Evolutionary conservation across 2,329 filamentous ascomycete genomes (phyloP).

Genomic region (Aureobasidium subglaciale): DNA sequence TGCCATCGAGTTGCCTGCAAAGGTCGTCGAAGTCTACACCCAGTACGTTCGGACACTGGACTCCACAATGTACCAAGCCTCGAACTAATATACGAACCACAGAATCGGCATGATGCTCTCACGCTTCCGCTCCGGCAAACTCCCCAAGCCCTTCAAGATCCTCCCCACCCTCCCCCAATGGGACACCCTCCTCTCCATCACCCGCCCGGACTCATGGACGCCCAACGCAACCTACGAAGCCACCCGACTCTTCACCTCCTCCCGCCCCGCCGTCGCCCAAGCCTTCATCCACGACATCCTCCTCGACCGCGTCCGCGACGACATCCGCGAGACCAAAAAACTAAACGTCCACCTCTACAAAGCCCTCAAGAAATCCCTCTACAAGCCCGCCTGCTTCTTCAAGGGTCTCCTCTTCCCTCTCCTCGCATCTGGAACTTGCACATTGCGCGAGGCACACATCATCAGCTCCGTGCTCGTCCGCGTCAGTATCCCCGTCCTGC

Average conservation of each 20-base stretch:
- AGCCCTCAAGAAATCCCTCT: constrained; percentile 81
- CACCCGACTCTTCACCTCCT: constrained; percentile 85
- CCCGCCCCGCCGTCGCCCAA: constrained; percentile 71
- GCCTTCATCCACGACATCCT: constrained; percentile 81
- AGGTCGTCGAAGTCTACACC: constrained; percentile 89
- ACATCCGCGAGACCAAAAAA: constrained; percentile 91
- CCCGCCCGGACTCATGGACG: constrained; percentile 71
- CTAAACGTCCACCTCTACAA: constrained; percentile 95
- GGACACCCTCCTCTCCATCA: constrained; percentile 80
- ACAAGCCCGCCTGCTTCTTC: constrained; percentile 94
- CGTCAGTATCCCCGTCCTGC: constrained; percentile 81
- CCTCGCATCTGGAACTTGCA: constrained; percentile 78
- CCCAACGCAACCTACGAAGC: constrained; percentile 80
- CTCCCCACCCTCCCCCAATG: constrained; percentile 86
- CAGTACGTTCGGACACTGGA: constrained; percentile 51
- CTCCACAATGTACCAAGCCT: not conserved
- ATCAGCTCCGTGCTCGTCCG: constrained; percentile 78
- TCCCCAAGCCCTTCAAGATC: constrained; percentile 97
- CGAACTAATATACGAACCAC: constrained; percentile 5
- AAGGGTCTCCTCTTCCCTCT: constrained; percentile 92
- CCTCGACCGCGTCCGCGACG: constrained; percentile 82
- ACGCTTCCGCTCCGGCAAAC: constrained; percentile 89
- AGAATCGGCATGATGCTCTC: constrained; percentile 74
- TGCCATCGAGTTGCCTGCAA: constrained; percentile 77
- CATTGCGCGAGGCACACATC: constrained; percentile 84